A percentile compares a stretch with the other conserved stretches of the same genome.
These are phyloP conservation scores for Oryza brachyantha DNA, from an alignment of 176 grass and related monocot species.

Conservation along the genomic window DNA sequence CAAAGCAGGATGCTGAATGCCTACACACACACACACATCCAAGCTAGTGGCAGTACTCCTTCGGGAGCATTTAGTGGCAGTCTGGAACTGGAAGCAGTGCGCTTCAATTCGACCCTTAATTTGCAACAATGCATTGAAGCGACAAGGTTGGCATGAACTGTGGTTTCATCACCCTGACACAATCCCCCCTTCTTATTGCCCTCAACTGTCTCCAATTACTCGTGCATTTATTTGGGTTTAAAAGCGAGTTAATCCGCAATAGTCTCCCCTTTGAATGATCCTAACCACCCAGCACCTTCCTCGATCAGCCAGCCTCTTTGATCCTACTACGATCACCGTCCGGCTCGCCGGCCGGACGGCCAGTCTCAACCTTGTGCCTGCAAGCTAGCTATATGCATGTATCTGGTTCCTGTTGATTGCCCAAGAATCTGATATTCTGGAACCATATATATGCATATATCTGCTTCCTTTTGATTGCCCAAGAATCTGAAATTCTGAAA, in stretches of 20 bases:
- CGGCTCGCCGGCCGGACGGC: too few species aligned
- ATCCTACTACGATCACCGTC: not conserved
- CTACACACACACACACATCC: not conserved
- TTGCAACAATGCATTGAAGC: slow-evolving; percentile 59
- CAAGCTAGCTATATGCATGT: not conserved
- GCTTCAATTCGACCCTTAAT: slow-evolving; percentile 28
- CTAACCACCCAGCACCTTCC: slow-evolving; percentile 43
- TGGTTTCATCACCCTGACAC: slow-evolving; percentile 43
- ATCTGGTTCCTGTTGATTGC: not conserved
- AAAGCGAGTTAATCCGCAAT: slow-evolving; percentile 90
- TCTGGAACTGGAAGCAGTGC: not conserved
- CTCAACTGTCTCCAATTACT: slow-evolving; percentile 95
- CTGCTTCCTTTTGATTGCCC: not conserved
- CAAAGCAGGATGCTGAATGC: not conserved
- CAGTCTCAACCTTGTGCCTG: not conserved
- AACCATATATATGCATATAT: not conserved
- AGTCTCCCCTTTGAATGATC: slow-evolving; percentile 80
- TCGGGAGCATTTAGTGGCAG: slow-evolving; percentile 25
- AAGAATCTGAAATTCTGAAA: not conserved
- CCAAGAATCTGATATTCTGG: not conserved
- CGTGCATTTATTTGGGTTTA: slow-evolving; percentile 80
- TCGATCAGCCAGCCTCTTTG: not conserved
- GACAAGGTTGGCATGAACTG: slow-evolving; percentile 55
- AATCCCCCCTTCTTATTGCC: slow-evolving; percentile 46
- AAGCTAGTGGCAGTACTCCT: not conserved